Percentiles rank a stretch among this genome's conserved stretches.
Conservation (phyloP, 371 early-diverging fungal species). For the Pancytospora philotis region DNA sequence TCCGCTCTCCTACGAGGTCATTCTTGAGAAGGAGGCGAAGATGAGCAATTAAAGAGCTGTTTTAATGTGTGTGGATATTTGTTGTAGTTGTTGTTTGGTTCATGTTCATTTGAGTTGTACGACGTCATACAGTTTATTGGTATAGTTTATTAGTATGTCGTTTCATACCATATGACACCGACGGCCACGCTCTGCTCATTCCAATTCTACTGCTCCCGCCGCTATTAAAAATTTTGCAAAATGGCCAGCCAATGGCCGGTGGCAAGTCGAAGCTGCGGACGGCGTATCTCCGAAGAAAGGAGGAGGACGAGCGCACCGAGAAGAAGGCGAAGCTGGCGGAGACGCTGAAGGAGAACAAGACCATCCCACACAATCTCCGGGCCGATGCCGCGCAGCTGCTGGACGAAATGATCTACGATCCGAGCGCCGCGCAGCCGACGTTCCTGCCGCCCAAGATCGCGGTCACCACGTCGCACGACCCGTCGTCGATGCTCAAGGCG, state of each 20-base stretch:
- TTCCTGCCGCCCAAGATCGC: slow-evolving; percentile 69
- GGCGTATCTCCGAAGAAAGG: slow-evolving; percentile 14
- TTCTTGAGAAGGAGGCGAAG: slow-evolving; percentile 6
- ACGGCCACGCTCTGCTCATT: no score
- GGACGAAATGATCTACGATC: slow-evolving; percentile 47
- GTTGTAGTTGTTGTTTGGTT: no score
- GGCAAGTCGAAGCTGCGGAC: slow-evolving; percentile 16
- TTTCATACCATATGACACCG: no score
- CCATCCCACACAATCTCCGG: slow-evolving; percentile 33
- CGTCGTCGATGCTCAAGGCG: slow-evolving; percentile 75
- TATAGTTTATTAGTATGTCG: no score
- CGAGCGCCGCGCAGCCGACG: slow-evolving; percentile 36
- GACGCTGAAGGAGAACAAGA: slow-evolving; percentile 16
- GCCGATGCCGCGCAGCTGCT: slow-evolving; percentile 36
- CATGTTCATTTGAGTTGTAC: no score
- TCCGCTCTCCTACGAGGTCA: slow-evolving; percentile 23
- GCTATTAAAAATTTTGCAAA: slow-evolving; percentile 18
- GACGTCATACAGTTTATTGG: no score
- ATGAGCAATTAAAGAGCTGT: no score
- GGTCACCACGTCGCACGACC: slow-evolving; percentile 89
- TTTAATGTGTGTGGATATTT: no score
- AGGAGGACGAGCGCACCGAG: slow-evolving; percentile 28
- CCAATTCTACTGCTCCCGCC: no score
- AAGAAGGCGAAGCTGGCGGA: slow-evolving; percentile 30
- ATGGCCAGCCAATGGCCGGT: slow-evolving; percentile 8